Conservation (phyloP, 2,329 filamentous ascomycete genomes). For the Paracamarosporium sp. region DNA sequence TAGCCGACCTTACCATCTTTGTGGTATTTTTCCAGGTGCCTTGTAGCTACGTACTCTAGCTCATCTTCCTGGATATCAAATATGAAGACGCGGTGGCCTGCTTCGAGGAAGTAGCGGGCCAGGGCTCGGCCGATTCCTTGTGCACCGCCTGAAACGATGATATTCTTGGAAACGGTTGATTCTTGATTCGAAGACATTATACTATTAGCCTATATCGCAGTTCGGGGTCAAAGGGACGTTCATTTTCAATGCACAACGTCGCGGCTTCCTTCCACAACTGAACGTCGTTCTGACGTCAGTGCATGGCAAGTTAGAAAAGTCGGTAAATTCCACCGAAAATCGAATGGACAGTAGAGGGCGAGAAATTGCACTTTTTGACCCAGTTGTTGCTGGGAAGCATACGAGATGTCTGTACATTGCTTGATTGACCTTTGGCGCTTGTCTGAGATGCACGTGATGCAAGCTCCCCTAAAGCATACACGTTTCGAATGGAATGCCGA, state of each 20-base stretch:
- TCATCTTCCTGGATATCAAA: slow-evolving; percentile 51
- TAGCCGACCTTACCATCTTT: slow-evolving; percentile 42
- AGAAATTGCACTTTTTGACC: not conserved
- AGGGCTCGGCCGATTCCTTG: slow-evolving; percentile 58
- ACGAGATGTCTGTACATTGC: not conserved
- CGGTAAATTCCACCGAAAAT: not conserved
- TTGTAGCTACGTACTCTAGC: slow-evolving; percentile 46
- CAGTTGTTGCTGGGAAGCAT: not conserved
- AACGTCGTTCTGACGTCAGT: slow-evolving; percentile 16
- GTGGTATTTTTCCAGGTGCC: slow-evolving; percentile 49
- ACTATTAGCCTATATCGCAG: slow-evolving; percentile 1
- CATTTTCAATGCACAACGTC: slow-evolving; percentile 1
- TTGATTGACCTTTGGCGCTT: too few species aligned
- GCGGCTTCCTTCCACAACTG: not conserved
- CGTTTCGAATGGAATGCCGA: not conserved
- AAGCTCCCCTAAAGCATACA: not conserved
- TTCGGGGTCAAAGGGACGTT: not conserved
- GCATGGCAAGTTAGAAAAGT: not conserved
- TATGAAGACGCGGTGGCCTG: slow-evolving; percentile 56
- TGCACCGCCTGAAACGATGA: slow-evolving; percentile 52
- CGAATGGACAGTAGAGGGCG: not conserved
- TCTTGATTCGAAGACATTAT: slow-evolving; percentile 17
- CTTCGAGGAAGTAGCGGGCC: slow-evolving; percentile 53
- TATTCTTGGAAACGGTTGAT: slow-evolving; percentile 32
- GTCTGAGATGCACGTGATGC: not conserved